phyloP scores from a whole-genome alignment of 805 yeast species.

The Kazachstania africana region DNA sequence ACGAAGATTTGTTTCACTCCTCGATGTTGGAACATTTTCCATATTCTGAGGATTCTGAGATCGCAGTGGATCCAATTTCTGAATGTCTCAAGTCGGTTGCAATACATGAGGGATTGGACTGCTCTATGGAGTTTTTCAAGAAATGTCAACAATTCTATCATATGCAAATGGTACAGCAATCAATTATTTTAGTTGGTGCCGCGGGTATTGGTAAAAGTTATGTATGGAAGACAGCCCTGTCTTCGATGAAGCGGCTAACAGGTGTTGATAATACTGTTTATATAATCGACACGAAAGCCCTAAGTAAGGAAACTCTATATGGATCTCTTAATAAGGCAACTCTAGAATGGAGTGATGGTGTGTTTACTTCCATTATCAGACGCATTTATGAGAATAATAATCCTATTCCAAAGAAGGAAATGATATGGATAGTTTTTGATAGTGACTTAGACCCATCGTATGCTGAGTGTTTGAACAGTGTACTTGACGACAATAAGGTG shows the following conservation, averaged over 20 bases:
- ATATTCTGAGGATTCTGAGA: conserved; percentile 4
- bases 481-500: conserved; percentile 74
- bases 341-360: conserved; percentile 87
- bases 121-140: conserved; percentile 34
- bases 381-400: conserved; percentile 26
- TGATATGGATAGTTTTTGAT: conserved; percentile 78
- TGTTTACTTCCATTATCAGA: conserved; percentile 59
- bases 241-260: conserved; percentile 30
- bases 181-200: conserved; percentile 69
- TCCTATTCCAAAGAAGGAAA: conserved; percentile 29
- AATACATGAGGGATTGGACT: conserved; percentile 20
- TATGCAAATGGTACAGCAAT: conserved; percentile 55
- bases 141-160: conserved; percentile 54
- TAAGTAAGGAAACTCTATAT: conserved; percentile 51
- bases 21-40: not conserved
- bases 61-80: no score
- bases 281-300: conserved; percentile 63
- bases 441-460: conserved; percentile 91
- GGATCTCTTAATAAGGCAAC: conserved; percentile 68
- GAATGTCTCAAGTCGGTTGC: conserved; percentile 23
- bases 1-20: conserved; percentile 32
- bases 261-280: conserved; percentile 30
- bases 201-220: conserved; percentile 68
- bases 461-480: conserved; percentile 86
- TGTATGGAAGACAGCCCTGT: conserved; percentile 37